Percentiles rank a stretch among this genome's conserved stretches.
Evolutionary conservation across 768 basidiomycete species (phyloP).

Genomic region (Pholiota conissans): DNA sequence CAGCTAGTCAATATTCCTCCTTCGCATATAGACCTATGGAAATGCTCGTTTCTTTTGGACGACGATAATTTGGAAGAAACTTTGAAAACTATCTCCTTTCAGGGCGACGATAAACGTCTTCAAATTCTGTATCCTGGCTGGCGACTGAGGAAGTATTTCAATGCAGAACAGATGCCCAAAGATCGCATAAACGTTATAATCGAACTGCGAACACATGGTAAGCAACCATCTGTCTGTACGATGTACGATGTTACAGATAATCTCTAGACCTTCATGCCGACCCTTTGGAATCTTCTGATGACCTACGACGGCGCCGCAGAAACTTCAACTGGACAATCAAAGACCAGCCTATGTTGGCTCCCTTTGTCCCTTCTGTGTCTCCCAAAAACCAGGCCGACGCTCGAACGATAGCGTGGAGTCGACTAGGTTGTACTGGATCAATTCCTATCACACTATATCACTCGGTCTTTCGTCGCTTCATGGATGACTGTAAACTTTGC

Average conservation of each 20-base stretch:
- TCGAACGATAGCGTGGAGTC: background rate
- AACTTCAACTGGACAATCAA: background rate
- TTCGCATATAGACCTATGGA: background rate
- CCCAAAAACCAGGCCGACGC: background rate
- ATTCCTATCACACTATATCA: background rate
- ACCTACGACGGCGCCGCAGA: background rate
- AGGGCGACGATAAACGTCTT: background rate
- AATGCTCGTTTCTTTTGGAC: background rate
- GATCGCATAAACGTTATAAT: background rate
- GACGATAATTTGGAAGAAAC: background rate
- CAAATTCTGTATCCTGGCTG: background rate
- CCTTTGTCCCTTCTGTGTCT: background rate
- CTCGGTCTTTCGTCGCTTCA: background rate
- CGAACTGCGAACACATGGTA: background rate
- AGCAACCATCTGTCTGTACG: background rate
- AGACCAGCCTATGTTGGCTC: too few species aligned
- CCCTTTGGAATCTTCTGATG: too few species aligned
- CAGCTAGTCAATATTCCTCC: background rate
- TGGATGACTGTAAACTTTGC: background rate
- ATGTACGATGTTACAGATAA: too few species aligned
- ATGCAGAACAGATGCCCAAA: background rate
- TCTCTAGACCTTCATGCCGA: too few species aligned
- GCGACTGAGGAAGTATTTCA: background rate
- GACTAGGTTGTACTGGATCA: background rate
- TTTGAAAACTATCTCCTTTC: background rate